Conservation (phyloP, 2,329 filamentous ascomycete genomes). For the Pseudopyrenochaeta lycopersici region DNA sequence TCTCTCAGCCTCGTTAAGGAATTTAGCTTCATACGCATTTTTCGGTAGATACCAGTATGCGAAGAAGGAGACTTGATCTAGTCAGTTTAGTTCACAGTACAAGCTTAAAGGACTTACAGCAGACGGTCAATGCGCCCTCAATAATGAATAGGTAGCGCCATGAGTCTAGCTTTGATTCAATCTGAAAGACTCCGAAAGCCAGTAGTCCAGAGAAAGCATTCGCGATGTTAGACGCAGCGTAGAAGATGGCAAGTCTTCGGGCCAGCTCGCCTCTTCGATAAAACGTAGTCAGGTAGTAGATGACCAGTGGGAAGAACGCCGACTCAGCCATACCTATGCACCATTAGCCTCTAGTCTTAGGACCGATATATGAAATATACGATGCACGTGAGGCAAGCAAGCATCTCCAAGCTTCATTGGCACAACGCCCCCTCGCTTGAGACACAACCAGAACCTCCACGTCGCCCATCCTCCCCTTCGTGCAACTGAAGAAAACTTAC, state of each 20-base stretch:
- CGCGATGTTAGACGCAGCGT: slow-evolving; percentile 78
- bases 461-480: no score
- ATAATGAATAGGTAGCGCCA: slow-evolving; percentile 75
- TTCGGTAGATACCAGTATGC: slow-evolving; percentile 75
- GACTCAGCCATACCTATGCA: slow-evolving; percentile 65
- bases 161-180: slow-evolving; percentile 60
- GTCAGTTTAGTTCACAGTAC: slow-evolving; percentile 32
- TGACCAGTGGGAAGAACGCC: slow-evolving; percentile 75
- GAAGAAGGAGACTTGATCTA: slow-evolving; percentile 59
- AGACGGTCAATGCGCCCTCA: slow-evolving; percentile 66
- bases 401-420: slow-evolving; percentile 15
- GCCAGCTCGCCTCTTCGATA: slow-evolving; percentile 77
- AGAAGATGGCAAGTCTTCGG: slow-evolving; percentile 75
- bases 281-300: slow-evolving; percentile 69
- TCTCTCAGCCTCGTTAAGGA: slow-evolving; percentile 72
- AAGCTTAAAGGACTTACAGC: slow-evolving; percentile 45
- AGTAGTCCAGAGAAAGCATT: slow-evolving; percentile 70
- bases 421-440: slow-evolving; percentile 1
- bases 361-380: neutral
- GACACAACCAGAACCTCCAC: no score
- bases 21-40: slow-evolving; percentile 70
- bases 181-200: slow-evolving; percentile 68
- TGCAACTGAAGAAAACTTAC: slow-evolving; percentile 43
- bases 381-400: slow-evolving; percentile 6
- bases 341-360: slow-evolving; percentile 11